Evolutionary conservation across 1,139 yeast species (phyloP), one percentile per base, ranked within the genome.

Genomic region (Suhomyces bokatorum): DNA sequence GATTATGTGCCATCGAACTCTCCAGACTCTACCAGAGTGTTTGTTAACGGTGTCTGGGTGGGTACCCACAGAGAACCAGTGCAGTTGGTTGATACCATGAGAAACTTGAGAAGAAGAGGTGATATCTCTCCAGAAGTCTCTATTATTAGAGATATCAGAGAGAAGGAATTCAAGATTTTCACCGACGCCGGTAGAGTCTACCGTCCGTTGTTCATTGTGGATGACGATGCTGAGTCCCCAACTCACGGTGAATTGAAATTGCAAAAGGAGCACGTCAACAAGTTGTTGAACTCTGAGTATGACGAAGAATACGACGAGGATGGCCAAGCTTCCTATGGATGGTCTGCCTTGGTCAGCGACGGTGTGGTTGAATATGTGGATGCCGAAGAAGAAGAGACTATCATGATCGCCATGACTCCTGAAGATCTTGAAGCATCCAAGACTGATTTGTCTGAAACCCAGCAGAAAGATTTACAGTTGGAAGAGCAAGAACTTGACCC

Each of bases 141-240:
- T 29, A 89, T 93, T 62, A 90, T 93, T 54, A 84, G 99, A 67
- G 98, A 93, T 68, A 91, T 95, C 58, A 83, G 99, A 67, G 98
- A 95, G 66, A 87, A 85, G 66, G 99, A 95, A 67, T 85, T 93
- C 69, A 86, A 89, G 65, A 89, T 93, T 48, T 90, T 91, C 68
- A 93, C 99, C 5, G 99, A 93, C 72, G 99, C 98, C 16, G 99
- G 99, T 56, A 85, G 99, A 69, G 97, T 91, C 44, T 90, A 89
- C 72, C 83, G 98, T 66, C 98, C 98, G 40, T 76, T 91, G 61
- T 91, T 91, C 61, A 81, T 91, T 59, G 97, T 91, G 40, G 90
- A 85, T 57, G 96, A 90, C 56, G 90, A 87, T 60, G 83, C 83
- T 48, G 86, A 84, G 45, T 82, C 87, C 49, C 84, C 81, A 46